Evolutionary conservation across 441 rosid genomes (phyloP).

Genomic region (Metrosideros polymorpha): DNA sequence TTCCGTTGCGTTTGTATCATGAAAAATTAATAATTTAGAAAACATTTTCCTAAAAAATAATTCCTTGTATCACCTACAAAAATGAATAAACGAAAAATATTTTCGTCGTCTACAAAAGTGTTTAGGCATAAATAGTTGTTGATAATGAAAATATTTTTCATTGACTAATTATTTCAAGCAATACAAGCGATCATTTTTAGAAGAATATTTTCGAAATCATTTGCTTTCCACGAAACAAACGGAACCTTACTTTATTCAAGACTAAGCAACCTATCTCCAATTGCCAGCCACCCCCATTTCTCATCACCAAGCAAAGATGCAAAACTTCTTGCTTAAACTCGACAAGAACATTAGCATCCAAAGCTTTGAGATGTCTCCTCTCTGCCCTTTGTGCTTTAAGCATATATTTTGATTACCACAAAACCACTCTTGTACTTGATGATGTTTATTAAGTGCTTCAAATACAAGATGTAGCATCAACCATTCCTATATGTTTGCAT

Average conservation of each 20-base stretch:
- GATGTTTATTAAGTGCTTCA: neutral
- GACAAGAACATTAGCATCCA: neutral
- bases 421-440: neutral
- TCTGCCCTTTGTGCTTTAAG: neutral
- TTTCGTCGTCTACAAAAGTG: accelerated
- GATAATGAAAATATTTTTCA: neutral
- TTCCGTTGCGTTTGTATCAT: accelerated
- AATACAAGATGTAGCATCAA: neutral
- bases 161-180: accelerated
- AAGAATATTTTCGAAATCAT: accelerated
- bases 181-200: accelerated
- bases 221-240: accelerated
- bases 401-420: neutral
- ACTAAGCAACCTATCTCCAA: neutral
- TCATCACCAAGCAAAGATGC: neutral
- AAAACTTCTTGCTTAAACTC: neutral
- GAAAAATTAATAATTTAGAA: accelerated
- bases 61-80: accelerated
- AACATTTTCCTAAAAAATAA: too few relatives aligned
- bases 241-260: neutral
- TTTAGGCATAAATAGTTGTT: too few relatives aligned
- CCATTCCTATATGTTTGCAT: neutral
- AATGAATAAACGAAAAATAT: neutral
- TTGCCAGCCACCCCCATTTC: neutral
- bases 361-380: neutral